These are phyloP conservation scores for Euphorbia schlechtendalii DNA, from an alignment of 441 rosid species.

Conservation along the genomic window DNA sequence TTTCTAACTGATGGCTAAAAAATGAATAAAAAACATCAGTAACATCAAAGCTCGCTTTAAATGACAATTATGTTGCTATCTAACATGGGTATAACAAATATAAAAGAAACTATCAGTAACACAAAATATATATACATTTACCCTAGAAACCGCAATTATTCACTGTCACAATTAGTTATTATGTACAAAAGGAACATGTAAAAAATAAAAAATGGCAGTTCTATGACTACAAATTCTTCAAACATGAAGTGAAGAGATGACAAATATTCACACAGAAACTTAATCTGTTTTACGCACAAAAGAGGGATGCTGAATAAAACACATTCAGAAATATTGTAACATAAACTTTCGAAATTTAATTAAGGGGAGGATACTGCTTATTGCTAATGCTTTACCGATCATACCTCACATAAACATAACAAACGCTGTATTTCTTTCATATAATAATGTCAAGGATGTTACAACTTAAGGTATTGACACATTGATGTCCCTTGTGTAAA, in stretches of 20 bases:
- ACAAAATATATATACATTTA: background rate
- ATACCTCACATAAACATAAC: background rate
- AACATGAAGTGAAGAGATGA: background rate
- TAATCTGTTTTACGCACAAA: background rate
- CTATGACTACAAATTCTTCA: constrained; percentile 3
- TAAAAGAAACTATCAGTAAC: too few species aligned
- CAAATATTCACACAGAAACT: background rate
- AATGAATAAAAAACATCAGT: constrained; percentile 8
- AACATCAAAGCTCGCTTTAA: background rate
- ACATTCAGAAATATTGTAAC: background rate
- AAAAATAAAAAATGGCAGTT: background rate
- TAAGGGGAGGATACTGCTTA: background rate
- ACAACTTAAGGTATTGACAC: background rate
- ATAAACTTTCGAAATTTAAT: too few species aligned
- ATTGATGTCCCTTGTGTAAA: background rate
- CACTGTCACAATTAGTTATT: constrained; percentile 81
- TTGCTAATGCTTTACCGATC: background rate
- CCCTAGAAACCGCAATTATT: background rate
- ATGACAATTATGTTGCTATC: too few species aligned
- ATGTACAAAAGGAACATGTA: constrained; percentile 3
- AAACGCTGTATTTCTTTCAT: background rate
- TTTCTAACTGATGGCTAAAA: constrained; percentile 95
- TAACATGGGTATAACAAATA: too few species aligned
- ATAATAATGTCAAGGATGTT: background rate
- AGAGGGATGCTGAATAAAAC: background rate